Conservation (phyloP, 2,329 filamentous ascomycete species). For the Sodiomyces alkalinus region DNA sequence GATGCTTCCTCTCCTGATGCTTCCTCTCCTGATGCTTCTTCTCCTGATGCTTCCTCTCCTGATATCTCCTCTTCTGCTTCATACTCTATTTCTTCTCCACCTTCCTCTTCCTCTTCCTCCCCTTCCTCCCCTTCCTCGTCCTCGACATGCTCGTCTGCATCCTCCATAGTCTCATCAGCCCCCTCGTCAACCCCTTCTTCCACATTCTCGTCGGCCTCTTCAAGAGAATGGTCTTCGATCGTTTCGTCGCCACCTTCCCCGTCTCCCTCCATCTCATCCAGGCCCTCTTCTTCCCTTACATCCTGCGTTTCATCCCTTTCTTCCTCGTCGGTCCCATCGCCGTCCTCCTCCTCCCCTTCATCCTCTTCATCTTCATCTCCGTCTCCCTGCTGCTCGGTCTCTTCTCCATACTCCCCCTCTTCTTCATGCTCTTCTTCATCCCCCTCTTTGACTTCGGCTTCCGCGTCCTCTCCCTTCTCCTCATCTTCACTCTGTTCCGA, state of each 20-base stretch:
- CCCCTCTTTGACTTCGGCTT: conserved; percentile 10
- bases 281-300: conserved; percentile 2
- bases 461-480: conserved; percentile 6
- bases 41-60: conserved; percentile 1
- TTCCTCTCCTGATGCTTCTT: conserved; percentile 2
- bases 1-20: neutral
- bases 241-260: conserved; percentile 10
- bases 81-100: conserved; percentile 6
- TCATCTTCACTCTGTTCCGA: too few species aligned
- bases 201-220: conserved; percentile 8
- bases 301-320: too few species aligned
- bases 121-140: conserved; percentile 12
- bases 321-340: conserved; percentile 7
- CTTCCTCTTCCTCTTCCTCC: conserved; percentile 13
- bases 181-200: conserved; percentile 7
- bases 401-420: neutral
- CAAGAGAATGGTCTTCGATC: conserved; percentile 6
- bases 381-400: neutral
- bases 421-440: conserved; percentile 11
- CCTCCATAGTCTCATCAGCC: conserved; percentile 13
- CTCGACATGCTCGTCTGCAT: conserved; percentile 10
- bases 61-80: neutral
- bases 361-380: conserved; percentile 1
- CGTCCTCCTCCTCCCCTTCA: conserved; percentile 2
- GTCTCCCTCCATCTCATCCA: neutral